phyloP scores from a whole-genome alignment of 1,284 basidiomycete species.

The Pascua sp. region DNA sequence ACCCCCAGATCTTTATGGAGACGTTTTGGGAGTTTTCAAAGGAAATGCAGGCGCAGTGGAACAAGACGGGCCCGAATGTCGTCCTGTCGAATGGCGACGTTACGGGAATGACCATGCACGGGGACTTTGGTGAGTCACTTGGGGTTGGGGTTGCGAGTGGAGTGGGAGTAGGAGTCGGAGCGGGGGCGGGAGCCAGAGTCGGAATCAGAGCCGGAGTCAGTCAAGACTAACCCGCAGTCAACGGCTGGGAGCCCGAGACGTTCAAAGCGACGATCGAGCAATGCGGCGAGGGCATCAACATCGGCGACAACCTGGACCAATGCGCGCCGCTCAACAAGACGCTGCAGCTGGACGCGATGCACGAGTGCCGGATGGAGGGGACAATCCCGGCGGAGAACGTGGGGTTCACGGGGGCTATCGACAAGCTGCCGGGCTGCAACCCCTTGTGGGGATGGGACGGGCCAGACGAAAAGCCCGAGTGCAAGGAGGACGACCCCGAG shows the following conservation, averaged over 20 bases:
- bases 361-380: conserved; percentile 3
- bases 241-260: conserved; percentile 45
- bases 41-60: conserved; percentile 3
- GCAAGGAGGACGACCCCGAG: not conserved
- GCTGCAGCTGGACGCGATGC: not conserved
- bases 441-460: conserved; percentile 1
- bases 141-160: not conserved
- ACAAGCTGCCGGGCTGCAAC: conserved; percentile 10
- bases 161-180: not conserved
- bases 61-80: conserved; percentile 2
- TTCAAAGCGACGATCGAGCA: conserved; percentile 43
- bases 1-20: conserved; percentile 13
- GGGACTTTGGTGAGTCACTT: conserved; percentile 5
- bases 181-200: not conserved
- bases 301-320: not conserved
- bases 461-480: conserved; percentile 1
- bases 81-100: conserved; percentile 15
- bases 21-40: conserved; percentile 2
- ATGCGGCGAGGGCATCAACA: conserved; percentile 22
- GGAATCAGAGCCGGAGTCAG: too few relatives aligned
- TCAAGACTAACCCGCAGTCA: conserved; percentile 17
- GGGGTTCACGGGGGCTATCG: conserved; percentile 1
- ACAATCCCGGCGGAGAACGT: conserved; percentile 11
- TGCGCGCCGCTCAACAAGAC: conserved; percentile 1
- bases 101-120: conserved; percentile 11